Evolutionary conservation across 2,329 filamentous ascomycete species (phyloP), one percentile per base, ranked within the genome.

Genomic region (Pseudocercospora musae): DNA sequence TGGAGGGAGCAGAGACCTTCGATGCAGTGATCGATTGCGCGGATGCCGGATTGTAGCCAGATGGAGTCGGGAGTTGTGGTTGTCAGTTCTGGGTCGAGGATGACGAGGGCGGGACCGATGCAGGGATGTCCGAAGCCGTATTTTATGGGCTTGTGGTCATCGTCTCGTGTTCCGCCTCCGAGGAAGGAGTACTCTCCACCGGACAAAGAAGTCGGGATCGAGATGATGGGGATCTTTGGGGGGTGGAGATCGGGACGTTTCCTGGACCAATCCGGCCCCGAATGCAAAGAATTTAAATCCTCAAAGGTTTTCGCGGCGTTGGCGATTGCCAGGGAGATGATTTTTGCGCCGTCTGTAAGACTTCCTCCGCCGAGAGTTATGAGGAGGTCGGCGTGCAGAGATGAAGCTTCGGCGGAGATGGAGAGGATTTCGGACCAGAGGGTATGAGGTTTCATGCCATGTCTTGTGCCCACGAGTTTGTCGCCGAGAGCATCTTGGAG

Each of bases 11-110:
- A 84, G 4, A 84, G 70, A 1, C 81, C 81, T 71, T 87, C 84
- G 3, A 87, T 79, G 60, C 83, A 86, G 68, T 86, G 84, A 66
- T 87, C 84, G 0, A 87, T 78, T 0, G 81, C 79, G 8, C 84
- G 77, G 7, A 87, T 77, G 0, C 86, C 85, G 0, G 84, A 85
- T 48, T 81, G 82, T 1, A 87, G 74, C 85, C 85, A 88, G 20
- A 85, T 76, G 20, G 75, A 74, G 0, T 76, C 73, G 0, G 85
- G 85, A 0, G 84, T 87, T 0, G 80, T 81, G 1, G 75, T 71
- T 15, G 78, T 78, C 0, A 87, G 74, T 13, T 77, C 74, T 1
- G 85, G 82, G 60, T 87, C 85, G 1, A 86, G 79, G 40, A 88
- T 82, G 4, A 87, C 77, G 3, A 88, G 77, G 4, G 79, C 72